A percentile compares a stretch with the other conserved stretches of the same genome.
These are phyloP conservation scores for Penicillium macrosclerotiorum DNA, from an alignment of 495 filamentous ascomycete genomes.

Conservation along the genomic window DNA sequence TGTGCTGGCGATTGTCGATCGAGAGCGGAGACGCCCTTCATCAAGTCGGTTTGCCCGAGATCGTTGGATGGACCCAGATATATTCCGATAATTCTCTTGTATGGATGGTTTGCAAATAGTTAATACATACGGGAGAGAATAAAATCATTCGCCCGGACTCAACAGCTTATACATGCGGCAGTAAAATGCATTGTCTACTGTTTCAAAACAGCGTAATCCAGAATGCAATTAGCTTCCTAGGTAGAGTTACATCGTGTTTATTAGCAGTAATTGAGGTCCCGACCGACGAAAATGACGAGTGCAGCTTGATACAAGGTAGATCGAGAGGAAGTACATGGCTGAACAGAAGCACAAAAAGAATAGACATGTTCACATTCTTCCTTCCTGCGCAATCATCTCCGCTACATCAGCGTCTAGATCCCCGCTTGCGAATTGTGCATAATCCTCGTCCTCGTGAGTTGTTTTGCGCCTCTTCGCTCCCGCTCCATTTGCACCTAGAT, in stretches of 20 bases:
- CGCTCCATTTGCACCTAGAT: conserved; percentile 35
- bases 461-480: conserved; percentile 72
- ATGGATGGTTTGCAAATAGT: conserved; percentile 13
- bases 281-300: too few species aligned
- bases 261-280: too few species aligned
- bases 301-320: too few species aligned
- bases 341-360: neutral
- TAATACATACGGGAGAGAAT: conserved; percentile 15
- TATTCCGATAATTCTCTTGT: conserved; percentile 30
- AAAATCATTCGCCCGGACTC: too few species aligned
- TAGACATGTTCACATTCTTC: conserved; percentile 11
- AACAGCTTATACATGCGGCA: too few species aligned
- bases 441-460: conserved; percentile 64
- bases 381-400: conserved; percentile 67
- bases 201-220: too few species aligned
- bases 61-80: conserved; percentile 42
- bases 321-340: too few species aligned
- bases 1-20: conserved; percentile 19
- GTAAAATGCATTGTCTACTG: too few species aligned
- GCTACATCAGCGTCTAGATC: conserved; percentile 81
- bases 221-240: too few species aligned
- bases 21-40: conserved; percentile 20
- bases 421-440: conserved; percentile 63
- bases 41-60: conserved; percentile 27
- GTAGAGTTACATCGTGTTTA: too few species aligned